These are phyloP conservation scores for Fusarium sp. DNA, from an alignment of 2,329 filamentous ascomycete species.

Conservation along the genomic window DNA sequence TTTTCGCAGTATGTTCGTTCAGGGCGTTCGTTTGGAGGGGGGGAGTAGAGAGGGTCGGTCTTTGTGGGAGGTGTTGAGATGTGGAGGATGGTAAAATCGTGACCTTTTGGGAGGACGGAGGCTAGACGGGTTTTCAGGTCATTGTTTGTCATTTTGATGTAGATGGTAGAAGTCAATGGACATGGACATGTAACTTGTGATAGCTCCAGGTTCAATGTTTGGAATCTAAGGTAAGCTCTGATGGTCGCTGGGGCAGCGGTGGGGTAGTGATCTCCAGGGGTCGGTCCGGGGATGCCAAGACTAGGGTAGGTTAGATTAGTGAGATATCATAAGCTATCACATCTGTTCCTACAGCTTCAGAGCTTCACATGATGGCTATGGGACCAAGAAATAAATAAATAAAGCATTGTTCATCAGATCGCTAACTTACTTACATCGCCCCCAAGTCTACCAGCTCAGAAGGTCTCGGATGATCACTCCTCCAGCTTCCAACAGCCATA, in stretches of 20 bases:
- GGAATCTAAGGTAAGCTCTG: conserved; percentile 7
- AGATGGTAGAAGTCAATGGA: conserved; percentile 7
- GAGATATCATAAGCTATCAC: too few species aligned
- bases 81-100: conserved; percentile 81
- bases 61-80: conserved; percentile 85
- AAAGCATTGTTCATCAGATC: not conserved
- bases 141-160: conserved; percentile 27
- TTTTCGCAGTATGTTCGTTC: conserved; percentile 88
- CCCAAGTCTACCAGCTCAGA: conserved; percentile 17
- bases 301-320: not conserved
- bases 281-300: conserved; percentile 3
- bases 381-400: not conserved
- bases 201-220: too few species aligned
- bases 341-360: too few species aligned
- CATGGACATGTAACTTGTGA: not conserved
- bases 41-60: conserved; percentile 81
- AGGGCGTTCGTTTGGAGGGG: conserved; percentile 77
- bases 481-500: conserved; percentile 40
- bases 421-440: not conserved
- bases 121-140: conserved; percentile 55
- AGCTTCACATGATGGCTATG: too few species aligned
- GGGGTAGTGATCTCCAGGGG: conserved; percentile 23
- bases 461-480: conserved; percentile 20
- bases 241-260: conserved; percentile 36
- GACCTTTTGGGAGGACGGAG: conserved; percentile 65